These are phyloP conservation scores for Dillenia suffruticosa DNA, from an alignment of 164 flowering plant genomes.

Conservation along the genomic window DNA sequence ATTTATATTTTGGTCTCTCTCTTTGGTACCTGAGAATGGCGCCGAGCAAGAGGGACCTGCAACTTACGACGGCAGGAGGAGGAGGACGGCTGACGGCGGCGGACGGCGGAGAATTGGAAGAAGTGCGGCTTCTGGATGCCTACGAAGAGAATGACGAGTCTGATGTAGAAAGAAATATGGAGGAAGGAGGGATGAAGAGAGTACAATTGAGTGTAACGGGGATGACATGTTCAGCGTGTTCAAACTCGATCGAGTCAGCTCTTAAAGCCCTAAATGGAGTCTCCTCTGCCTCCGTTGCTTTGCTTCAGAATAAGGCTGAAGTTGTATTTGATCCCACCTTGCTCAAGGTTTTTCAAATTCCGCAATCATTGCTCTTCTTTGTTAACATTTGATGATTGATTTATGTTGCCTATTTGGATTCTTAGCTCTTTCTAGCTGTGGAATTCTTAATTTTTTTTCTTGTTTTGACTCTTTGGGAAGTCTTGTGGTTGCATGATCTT, in stretches of 20 bases:
- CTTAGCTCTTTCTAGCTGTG: neutral
- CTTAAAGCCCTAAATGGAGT: slow-evolving; percentile 53
- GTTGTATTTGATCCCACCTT: slow-evolving; percentile 65
- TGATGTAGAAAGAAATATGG: neutral
- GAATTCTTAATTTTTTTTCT: neutral
- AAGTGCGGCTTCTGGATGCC: slow-evolving; percentile 64
- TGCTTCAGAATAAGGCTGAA: slow-evolving; percentile 86
- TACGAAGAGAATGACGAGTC: slow-evolving; percentile 34
- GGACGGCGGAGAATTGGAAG: slow-evolving; percentile 57
- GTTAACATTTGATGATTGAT: neutral
- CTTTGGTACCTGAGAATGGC: slow-evolving; percentile 33
- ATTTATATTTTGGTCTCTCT: neutral
- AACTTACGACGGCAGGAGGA: slow-evolving; percentile 29
- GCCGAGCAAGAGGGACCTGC: slow-evolving; percentile 45
- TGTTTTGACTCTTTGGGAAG: neutral
- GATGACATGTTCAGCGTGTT: slow-evolving; percentile 98
- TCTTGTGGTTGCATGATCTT: too few species aligned
- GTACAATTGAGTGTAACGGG: slow-evolving; percentile 74
- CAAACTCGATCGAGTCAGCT: slow-evolving; percentile 80
- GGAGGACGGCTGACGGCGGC: neutral
- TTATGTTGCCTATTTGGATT: neutral
- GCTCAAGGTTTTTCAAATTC: slow-evolving; percentile 36
- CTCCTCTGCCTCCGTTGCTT: slow-evolving; percentile 66
- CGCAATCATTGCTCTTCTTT: neutral
- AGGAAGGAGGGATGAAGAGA: slow-evolving; percentile 27